Evolutionary conservation across 805 yeast species (phyloP).

Genomic region (Sporopachydermia quercuum): DNA sequence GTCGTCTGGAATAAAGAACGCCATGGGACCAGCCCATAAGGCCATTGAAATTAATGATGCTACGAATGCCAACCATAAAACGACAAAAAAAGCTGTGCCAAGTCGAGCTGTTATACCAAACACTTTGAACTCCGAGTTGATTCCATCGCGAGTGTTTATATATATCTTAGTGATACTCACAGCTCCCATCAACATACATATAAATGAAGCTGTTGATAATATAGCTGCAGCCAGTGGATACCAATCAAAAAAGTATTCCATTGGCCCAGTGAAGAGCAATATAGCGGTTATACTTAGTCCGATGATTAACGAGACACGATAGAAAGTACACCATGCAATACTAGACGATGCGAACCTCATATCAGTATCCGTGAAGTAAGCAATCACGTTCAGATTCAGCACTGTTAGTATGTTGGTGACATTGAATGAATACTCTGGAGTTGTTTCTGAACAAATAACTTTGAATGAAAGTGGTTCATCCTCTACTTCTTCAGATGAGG

Average conservation of each 20-base stretch:
- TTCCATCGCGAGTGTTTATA: background rate
- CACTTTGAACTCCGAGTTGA: background rate
- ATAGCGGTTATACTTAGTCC: background rate
- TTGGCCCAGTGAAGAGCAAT: slow-evolving; percentile 12
- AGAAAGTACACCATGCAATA: background rate
- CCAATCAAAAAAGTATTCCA: background rate
- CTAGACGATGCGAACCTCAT: background rate
- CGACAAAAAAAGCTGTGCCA: background rate
- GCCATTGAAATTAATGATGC: background rate
- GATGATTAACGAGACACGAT: background rate
- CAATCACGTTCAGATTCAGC: background rate
- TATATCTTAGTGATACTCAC: background rate
- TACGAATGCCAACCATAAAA: background rate
- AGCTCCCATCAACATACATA: background rate
- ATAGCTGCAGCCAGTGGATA: background rate
- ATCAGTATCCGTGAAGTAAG: background rate
- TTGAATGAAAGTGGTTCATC: too few species aligned
- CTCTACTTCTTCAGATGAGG: background rate
- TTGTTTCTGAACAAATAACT: background rate
- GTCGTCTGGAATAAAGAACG: background rate
- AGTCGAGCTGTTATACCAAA: background rate
- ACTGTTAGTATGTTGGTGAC: background rate
- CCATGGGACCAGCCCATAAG: slow-evolving; percentile 1
- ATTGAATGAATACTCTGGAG: background rate
- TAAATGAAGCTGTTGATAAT: background rate